A percentile compares a stretch with the other conserved stretches of the same genome.
phyloP scores from a whole-genome alignment of 192 early-diverging fungal species.

The Linderina pennispora region DNA sequence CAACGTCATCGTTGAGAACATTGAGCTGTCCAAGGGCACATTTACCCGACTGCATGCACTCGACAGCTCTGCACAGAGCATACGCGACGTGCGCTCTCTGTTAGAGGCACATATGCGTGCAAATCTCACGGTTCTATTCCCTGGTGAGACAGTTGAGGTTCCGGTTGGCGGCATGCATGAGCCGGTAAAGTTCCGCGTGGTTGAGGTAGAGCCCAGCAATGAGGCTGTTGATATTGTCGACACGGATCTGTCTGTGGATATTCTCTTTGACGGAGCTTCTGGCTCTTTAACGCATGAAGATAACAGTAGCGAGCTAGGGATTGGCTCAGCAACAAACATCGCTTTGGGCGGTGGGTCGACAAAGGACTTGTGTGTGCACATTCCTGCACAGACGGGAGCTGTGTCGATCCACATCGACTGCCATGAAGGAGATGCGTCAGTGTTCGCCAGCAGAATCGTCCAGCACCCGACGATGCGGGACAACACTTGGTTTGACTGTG shows the following conservation, averaged over 20 bases:
- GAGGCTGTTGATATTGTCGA: conserved; percentile 65
- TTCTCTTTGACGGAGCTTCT: too few relatives aligned
- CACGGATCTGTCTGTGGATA: conserved; percentile 77
- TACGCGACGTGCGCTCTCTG: conserved; percentile 46
- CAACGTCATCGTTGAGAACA: conserved; percentile 48
- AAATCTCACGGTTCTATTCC: conserved; percentile 60
- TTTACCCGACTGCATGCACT: conserved; percentile 60
- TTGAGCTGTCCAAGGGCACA: conserved; percentile 57
- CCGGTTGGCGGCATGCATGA: conserved; percentile 44
- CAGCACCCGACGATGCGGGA: conserved; percentile 9
- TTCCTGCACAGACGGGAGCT: conserved; percentile 3
- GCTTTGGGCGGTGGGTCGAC: conserved; percentile 1
- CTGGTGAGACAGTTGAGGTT: conserved; percentile 58
- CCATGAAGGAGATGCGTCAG: conserved; percentile 22
- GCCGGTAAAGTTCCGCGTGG: conserved; percentile 52
- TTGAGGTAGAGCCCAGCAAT: conserved; percentile 60
- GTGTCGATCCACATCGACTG: conserved; percentile 10
- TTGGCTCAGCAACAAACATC: conserved; percentile 8
- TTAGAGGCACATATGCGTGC: conserved; percentile 63
- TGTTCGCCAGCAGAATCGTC: conserved; percentile 27
- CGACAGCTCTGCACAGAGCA: background rate
- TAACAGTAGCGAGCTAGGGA: conserved; percentile 6
- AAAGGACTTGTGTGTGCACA: conserved; percentile 5
- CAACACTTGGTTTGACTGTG: conserved; percentile 28
- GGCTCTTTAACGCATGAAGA: too few relatives aligned